A percentile compares a stretch with the other conserved stretches of the same genome.
phyloP scores from a whole-genome alignment of 768 basidiomycete species.

The Tulasnella sp. region DNA sequence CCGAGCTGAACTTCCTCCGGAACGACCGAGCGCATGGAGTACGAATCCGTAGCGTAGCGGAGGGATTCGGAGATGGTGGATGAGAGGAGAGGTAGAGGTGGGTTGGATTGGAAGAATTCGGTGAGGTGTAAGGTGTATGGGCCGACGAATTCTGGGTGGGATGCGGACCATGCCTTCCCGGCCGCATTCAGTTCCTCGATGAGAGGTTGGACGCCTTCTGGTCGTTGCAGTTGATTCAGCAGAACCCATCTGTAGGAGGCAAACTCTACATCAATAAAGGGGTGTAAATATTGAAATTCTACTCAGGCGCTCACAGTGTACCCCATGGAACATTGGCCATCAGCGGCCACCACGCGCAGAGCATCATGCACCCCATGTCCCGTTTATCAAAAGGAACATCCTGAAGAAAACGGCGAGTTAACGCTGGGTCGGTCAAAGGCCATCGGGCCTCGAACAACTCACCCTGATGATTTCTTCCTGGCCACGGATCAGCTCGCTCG shows the following conservation, averaged over 20 bases:
- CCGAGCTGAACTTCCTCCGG: neutral
- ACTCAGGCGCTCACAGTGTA: slow-evolving; percentile 5
- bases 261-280: neutral
- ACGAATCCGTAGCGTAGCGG: slow-evolving; percentile 32
- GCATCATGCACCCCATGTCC: slow-evolving; percentile 26
- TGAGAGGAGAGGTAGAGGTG: slow-evolving; percentile 27
- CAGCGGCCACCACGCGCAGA: slow-evolving; percentile 20
- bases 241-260: slow-evolving; percentile 24
- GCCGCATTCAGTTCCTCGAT: slow-evolving; percentile 27
- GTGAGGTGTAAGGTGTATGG: slow-evolving; percentile 25
- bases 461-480: slow-evolving; percentile 16
- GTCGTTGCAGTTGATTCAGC: slow-evolving; percentile 27
- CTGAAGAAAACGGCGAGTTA: neutral
- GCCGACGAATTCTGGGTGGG: neutral
- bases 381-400: slow-evolving; percentile 18
- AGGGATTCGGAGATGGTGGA: slow-evolving; percentile 31
- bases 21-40: slow-evolving; percentile 29
- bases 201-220: slow-evolving; percentile 30
- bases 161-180: neutral
- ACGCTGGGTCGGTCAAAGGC: neutral
- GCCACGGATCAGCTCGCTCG: slow-evolving; percentile 17
- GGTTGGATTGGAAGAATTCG: slow-evolving; percentile 30
- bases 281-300: neutral
- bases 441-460: neutral
- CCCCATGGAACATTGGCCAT: slow-evolving; percentile 32